phyloP scores from a whole-genome alignment of 2,329 filamentous ascomycete species.

The Fonsecaea pedrosoi region DNA sequence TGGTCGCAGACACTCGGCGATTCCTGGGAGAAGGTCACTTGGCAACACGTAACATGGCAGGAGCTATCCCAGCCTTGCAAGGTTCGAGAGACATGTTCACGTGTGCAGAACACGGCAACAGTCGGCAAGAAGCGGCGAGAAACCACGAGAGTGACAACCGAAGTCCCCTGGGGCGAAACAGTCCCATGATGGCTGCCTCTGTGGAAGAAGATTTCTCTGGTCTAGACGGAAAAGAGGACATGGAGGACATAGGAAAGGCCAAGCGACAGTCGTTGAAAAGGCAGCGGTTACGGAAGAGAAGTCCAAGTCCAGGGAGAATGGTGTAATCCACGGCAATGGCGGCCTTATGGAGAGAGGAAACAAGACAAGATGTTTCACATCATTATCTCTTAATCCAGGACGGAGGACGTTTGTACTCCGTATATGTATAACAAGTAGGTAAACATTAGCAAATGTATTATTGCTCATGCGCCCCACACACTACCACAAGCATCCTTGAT shows the following conservation, averaged over 20 bases:
- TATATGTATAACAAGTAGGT: background rate
- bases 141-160: slow-evolving; percentile 17
- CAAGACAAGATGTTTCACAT: slow-evolving; percentile 3
- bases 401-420: background rate
- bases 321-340: slow-evolving; percentile 10
- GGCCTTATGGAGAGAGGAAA: background rate
- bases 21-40: background rate
- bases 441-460: background rate
- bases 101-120: background rate
- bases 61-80: background rate
- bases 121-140: slow-evolving; percentile 13
- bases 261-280: slow-evolving; percentile 7
- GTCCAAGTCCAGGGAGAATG: slow-evolving; percentile 23
- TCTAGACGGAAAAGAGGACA: slow-evolving; percentile 13
- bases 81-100: slow-evolving; percentile 1
- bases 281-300: slow-evolving; percentile 26
- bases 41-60: slow-evolving; percentile 11
- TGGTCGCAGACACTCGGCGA: background rate
- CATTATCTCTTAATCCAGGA: slow-evolving; percentile 6
- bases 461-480: background rate
- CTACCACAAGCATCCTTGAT: background rate
- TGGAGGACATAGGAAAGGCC: slow-evolving; percentile 2
- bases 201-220: slow-evolving; percentile 21
- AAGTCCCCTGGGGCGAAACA: slow-evolving; percentile 35
- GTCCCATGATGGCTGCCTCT: slow-evolving; percentile 31